phyloP scores from a whole-genome alignment of 129 eudicot species.

The Solidago caesia region DNA sequence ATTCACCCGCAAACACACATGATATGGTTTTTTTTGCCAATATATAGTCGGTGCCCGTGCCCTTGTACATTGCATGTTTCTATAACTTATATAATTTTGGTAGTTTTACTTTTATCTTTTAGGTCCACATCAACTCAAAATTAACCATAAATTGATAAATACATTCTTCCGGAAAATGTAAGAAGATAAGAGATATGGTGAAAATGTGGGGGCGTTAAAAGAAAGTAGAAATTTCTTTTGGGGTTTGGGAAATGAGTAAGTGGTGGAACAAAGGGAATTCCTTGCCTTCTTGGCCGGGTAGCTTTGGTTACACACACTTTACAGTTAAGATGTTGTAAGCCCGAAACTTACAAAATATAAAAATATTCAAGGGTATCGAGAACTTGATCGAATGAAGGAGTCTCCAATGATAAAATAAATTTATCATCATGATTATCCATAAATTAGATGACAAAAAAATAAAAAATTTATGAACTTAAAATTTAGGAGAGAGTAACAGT shows the following conservation, averaged over 20 bases:
- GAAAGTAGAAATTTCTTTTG: background rate
- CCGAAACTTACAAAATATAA: too few relatives aligned
- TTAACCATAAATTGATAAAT: background rate
- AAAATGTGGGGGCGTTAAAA: slow-evolving; percentile 1
- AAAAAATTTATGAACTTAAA: too few relatives aligned
- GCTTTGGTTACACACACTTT: slow-evolving; percentile 12
- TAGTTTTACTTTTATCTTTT: background rate
- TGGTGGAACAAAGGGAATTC: slow-evolving; percentile 8
- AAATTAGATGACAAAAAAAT: too few relatives aligned
- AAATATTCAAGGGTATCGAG: too few relatives aligned
- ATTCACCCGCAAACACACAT: background rate
- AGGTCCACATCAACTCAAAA: background rate
- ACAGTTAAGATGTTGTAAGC: slow-evolving; percentile 18
- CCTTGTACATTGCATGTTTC: slow-evolving; percentile 1
- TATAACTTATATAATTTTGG: background rate
- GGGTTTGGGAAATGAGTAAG: background rate
- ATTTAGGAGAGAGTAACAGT: too few relatives aligned
- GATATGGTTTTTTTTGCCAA: too few relatives aligned
- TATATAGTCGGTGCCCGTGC: background rate
- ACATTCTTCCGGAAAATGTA: background rate
- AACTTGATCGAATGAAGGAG: too few relatives aligned
- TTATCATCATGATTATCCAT: too few relatives aligned
- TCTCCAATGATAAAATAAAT: too few relatives aligned
- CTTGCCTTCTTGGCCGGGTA: slow-evolving; percentile 18
- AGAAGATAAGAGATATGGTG: background rate